Evolutionary conservation across 495 filamentous ascomycete genomes (phyloP), one percentile per base, ranked within the genome.

Genomic region (Parachaetomium inaequale): DNA sequence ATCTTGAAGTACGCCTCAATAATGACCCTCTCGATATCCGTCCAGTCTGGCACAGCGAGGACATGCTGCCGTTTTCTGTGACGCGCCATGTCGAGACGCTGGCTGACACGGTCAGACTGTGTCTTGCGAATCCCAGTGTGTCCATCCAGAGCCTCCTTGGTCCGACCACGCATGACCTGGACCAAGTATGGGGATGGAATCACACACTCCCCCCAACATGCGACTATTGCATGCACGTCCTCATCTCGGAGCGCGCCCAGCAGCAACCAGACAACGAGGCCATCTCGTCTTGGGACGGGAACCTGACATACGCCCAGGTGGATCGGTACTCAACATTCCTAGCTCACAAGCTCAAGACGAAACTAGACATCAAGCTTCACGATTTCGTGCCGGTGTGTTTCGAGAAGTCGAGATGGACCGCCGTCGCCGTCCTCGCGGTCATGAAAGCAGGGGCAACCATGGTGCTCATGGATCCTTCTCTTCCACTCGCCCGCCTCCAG

Each of bases 281-380:
- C 54, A 68, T 84, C 8, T 75, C 69, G 47, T 75, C 69, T 7
- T 87, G 83, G 82, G 85, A 88, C 73, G 84, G 83, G n/a, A 76
- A 53, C 50, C 68, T 88, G 47, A 84, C 83, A 0, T 88, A 80
- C 65, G 68, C 61, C 12, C 77, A 88, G 46, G 66, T 88, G 45
- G 77, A 84, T 38, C 50, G 64, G 3, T 69, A 78, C 32, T 77
- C 82, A 59, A 75, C 64, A 65, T 17, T 36, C 1, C 42, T 68
- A 3, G 67, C 68, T 3, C 69, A 38, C 63, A 65, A 55, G 21
- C 59, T 86, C 25, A 67, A 64, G 15, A 29, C 6, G n/a, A 63
- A 87, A 23, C 79, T 80, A 3, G 82, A 83, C n/a, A 76, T 88
- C 42, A 70, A 70, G 10, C 76, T 74, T 7, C 79, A 76, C 19